Percentiles rank a stretch among this genome's conserved stretches.
phyloP scores from a whole-genome alignment of 352 stramenopile species.

The Pythium brachiatum region DNA sequence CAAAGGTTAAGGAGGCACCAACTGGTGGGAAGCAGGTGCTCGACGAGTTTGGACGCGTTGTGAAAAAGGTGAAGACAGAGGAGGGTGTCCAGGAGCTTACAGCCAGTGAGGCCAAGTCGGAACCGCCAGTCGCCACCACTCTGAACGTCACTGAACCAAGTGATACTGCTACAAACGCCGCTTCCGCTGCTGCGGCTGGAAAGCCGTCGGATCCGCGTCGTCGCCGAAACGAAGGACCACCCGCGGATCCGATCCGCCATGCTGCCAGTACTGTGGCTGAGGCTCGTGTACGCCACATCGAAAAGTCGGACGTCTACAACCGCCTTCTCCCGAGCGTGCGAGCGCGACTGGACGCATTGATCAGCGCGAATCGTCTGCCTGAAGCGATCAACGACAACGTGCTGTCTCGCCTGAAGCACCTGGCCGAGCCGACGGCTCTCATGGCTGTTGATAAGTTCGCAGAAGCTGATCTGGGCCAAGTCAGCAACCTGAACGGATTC shows the following conservation, averaged over 20 bases:
- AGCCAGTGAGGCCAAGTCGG: not conserved
- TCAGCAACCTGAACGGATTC: constrained; percentile 79
- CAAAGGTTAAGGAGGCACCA: not conserved
- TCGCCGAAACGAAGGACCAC: constrained; percentile 17
- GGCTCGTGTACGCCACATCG: constrained; percentile 1
- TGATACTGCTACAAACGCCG: too few relatives aligned
- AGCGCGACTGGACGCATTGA: constrained; percentile 55
- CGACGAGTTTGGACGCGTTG: constrained; percentile 62
- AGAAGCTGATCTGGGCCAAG: constrained; percentile 67
- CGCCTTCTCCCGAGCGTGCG: constrained; percentile 46
- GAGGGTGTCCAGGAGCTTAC: not conserved
- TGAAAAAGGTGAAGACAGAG: constrained; percentile 15
- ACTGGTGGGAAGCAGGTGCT: constrained; percentile 10
- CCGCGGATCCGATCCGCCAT: not conserved
- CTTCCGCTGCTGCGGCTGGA: not conserved
- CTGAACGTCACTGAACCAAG: not conserved
- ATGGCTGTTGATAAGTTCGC: constrained; percentile 76
- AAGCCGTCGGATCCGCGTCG: constrained; percentile 37
- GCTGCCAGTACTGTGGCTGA: not conserved
- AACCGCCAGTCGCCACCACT: not conserved
- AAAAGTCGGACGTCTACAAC: constrained; percentile 56
- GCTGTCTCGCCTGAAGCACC: constrained; percentile 58
- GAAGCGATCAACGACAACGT: constrained; percentile 79
- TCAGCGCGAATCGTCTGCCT: constrained; percentile 44
- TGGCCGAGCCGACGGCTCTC: constrained; percentile 62